Conservation (phyloP, 371 early-diverging fungal species). For the Dinochytrium kinnereticum region DNA sequence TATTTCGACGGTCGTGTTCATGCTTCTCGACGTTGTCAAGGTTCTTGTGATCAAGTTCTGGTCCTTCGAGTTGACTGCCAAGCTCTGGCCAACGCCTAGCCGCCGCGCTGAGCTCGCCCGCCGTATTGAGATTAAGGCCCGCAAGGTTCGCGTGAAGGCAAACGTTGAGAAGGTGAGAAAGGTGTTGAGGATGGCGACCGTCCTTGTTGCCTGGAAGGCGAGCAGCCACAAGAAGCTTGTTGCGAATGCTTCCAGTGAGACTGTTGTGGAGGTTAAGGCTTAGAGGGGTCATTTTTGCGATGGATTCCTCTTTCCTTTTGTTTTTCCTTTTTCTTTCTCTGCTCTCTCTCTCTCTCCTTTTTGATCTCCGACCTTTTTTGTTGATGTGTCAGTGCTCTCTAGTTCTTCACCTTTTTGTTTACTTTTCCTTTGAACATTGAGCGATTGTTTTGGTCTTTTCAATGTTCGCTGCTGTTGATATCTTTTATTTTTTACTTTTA, state of each 20-base stretch:
- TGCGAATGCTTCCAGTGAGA: conserved; percentile 4
- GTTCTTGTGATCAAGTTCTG: conserved; percentile 78
- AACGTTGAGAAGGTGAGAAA: conserved; percentile 46
- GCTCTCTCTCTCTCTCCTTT: neutral
- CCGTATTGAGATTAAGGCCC: conserved; percentile 23
- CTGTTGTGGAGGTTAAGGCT: conserved; percentile 15
- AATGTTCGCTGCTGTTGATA: too few species aligned
- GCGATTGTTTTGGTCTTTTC: too few species aligned
- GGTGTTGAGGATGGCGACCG: conserved; percentile 38
- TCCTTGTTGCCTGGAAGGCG: conserved; percentile 43
- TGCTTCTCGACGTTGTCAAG: conserved; percentile 83
- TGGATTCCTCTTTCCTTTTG: neutral
- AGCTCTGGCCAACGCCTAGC: conserved; percentile 37
- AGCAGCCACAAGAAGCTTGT: conserved; percentile 23
- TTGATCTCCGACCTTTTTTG: neutral
- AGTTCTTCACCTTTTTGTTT: neutral
- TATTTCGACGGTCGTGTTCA: conserved; percentile 61
- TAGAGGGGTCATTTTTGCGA: neutral
- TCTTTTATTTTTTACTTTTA: too few species aligned
- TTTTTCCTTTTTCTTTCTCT: conserved; percentile 7
- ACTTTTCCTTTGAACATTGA: neutral
- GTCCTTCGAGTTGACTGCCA: conserved; percentile 59
- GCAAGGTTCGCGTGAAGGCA: conserved; percentile 22
- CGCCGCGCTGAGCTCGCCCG: conserved; percentile 36
- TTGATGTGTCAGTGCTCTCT: neutral